Evolutionary conservation across 1,284 basidiomycete genomes (phyloP).

Genomic region (Heterobasidion irregulare): DNA sequence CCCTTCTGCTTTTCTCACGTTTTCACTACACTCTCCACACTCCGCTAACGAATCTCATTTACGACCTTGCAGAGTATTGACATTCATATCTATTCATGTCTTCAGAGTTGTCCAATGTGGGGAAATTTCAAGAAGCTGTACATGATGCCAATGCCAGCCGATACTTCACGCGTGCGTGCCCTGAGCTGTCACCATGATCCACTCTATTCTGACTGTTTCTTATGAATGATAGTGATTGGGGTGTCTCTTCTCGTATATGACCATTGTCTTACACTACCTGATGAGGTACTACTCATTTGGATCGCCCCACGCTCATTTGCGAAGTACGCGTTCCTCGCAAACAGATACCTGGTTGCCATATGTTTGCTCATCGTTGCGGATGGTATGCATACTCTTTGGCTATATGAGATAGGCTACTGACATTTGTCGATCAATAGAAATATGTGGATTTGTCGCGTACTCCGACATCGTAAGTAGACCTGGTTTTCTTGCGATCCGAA

Average conservation of each 20-base stretch:
- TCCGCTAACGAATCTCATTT: no score
- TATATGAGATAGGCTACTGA: not conserved
- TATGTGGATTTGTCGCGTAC: not conserved
- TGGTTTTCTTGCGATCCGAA: not conserved
- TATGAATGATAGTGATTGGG: not conserved
- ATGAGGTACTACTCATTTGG: not conserved
- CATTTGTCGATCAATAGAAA: not conserved
- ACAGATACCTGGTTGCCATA: not conserved
- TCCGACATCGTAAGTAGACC: not conserved
- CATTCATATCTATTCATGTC: not conserved
- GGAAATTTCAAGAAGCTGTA: not conserved
- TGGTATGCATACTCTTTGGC: not conserved
- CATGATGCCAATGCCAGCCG: not conserved
- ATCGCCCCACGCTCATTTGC: constrained; percentile 1
- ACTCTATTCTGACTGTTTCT: not conserved
- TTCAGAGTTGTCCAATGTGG: not conserved
- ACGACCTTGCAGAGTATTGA: no score
- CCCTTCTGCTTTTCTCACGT: no score
- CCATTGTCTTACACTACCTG: not conserved
- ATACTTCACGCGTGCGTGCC: not conserved
- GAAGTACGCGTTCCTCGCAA: not conserved
- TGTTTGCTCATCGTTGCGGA: not conserved
- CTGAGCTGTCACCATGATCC: not conserved
- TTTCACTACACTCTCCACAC: no score
- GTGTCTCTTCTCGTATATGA: not conserved